Evolutionary conservation across 768 basidiomycete species (phyloP).

Genomic region (Kondoa subrosea): DNA sequence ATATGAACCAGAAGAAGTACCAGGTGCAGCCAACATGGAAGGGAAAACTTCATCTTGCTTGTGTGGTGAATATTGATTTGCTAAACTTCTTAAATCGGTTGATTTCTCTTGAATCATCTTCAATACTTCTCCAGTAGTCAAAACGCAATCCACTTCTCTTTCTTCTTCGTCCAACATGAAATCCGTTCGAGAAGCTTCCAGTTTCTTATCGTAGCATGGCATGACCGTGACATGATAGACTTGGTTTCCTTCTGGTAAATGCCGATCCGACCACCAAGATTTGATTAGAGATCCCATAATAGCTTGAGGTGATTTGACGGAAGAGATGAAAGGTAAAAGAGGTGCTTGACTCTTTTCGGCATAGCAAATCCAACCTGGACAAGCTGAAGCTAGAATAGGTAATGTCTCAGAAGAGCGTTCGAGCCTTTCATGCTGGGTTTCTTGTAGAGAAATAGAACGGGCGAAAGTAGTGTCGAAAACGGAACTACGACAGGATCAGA

Average conservation of each 20-base stretch:
- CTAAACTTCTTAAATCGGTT: constrained; percentile 45
- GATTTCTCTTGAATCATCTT: constrained; percentile 62
- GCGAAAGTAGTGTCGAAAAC: constrained; percentile 93
- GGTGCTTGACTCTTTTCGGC: constrained; percentile 93
- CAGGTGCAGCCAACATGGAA: constrained; percentile 42
- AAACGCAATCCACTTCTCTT: constrained; percentile 88
- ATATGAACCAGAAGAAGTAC: constrained; percentile 84
- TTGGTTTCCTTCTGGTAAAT: constrained; percentile 47
- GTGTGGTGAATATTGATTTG: neutral
- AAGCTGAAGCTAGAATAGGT: constrained; percentile 88
- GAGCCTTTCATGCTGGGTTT: constrained; percentile 60
- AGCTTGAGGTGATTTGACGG: constrained; percentile 81
- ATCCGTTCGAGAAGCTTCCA: constrained; percentile 87
- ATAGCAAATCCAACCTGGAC: constrained; percentile 98
- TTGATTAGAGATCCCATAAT: constrained; percentile 88
- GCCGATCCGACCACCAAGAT: constrained; percentile 46
- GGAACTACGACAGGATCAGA: constrained; percentile 33
- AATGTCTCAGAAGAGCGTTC: constrained; percentile 33
- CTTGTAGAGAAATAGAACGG: constrained; percentile 62
- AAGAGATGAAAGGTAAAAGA: constrained; percentile 75
- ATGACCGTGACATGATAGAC: constrained; percentile 95
- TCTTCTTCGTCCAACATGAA: constrained; percentile 72
- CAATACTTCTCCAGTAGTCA: constrained; percentile 89
- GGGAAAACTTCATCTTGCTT: constrained; percentile 11
- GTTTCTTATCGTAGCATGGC: constrained; percentile 99